Base-by-base conservation (phyloP, 768 basidiomycete species). In the Lactifluus pinguis region DNA sequence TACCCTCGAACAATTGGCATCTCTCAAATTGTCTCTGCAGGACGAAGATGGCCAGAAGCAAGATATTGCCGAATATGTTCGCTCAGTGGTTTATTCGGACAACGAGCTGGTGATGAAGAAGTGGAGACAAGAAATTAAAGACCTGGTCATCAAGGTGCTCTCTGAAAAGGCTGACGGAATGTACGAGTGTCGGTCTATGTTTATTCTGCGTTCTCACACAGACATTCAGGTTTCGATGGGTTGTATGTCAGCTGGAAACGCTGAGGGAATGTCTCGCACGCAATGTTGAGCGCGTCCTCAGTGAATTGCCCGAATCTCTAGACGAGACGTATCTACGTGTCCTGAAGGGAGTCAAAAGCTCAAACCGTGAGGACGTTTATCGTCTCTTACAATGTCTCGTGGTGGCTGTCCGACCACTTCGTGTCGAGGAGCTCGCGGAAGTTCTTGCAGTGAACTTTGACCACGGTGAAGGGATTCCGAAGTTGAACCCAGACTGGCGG, bases 41-140 rank as follows among this genome's bases (percentile, higher is more conserved):
- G 19, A 45, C 19, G n/a, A 45, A 21, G 44, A 45, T 11, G 44
- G 44, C 44, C 44, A 45, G 44, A 45, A 45, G 19, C 4, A 45
- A 19, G 44, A 45, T 45, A 45, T 45, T 4, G 7, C 44, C 9
- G 10, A 45, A 19, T 45, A 45, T 9, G 19, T 45, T 19, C n/a
- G 44, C 44, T 45, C 44, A 19, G 44, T 45, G 8, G 44, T 45
- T 45, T 19, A 45, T 13, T 45, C 44, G 8, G 19, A 45, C 8
- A 4, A 94, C 72, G 1, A 45, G 19, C 44, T 9, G 9, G 44
- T 21, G 44, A 45, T 45, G 44, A 45, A 8, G 19, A 45, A 45
- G n/a, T 45, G 44, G 44, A 45, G 44, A 45, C 44, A 45, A n/a
- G 44, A 45, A 2, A 11, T 45, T 8, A 45, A 45, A 45, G 44